Percentiles rank a stretch among this genome's conserved stretches.
Conservation (phyloP, 139 green algal genomes). For the Micractinium conductrix region DNA sequence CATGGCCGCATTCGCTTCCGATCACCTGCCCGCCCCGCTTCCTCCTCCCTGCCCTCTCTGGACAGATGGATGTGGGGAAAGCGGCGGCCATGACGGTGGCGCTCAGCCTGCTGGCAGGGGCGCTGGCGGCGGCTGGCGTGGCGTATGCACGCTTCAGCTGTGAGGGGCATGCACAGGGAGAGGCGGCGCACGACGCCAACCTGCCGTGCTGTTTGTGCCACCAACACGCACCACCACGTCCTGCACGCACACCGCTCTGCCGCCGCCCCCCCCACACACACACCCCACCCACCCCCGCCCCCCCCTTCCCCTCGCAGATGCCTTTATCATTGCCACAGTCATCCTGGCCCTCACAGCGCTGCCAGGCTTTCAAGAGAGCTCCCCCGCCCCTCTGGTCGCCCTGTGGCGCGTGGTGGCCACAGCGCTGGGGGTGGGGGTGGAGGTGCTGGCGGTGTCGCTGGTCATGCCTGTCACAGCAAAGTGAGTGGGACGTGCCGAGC, state of each 20-base stretch:
- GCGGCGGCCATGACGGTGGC: constrained; percentile 13
- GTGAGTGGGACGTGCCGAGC: too few species aligned
- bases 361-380: constrained; percentile 1
- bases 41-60: too few species aligned
- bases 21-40: too few species aligned
- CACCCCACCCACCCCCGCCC: neutral
- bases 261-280: too few species aligned
- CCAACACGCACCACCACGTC: neutral
- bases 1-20: too few species aligned
- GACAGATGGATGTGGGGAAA: neutral
- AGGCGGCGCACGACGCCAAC: neutral
- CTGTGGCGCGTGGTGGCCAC: constrained; percentile 28
- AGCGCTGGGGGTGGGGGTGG: constrained; percentile 14
- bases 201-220: neutral
- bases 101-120: neutral
- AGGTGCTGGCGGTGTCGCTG: neutral
- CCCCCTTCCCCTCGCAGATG: neutral
- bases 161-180: neutral
- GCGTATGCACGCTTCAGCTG: constrained; percentile 6
- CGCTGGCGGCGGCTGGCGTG: neutral
- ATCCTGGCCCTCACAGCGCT: constrained; percentile 18
- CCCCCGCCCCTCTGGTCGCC: neutral
- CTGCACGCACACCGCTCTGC: too few species aligned
- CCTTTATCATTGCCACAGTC: constrained; percentile 6
- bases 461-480: constrained; percentile 30